Evolutionary conservation across 768 basidiomycete genomes (phyloP), one percentile per base, ranked within the genome.

Genomic region (Harrya chromipes): DNA sequence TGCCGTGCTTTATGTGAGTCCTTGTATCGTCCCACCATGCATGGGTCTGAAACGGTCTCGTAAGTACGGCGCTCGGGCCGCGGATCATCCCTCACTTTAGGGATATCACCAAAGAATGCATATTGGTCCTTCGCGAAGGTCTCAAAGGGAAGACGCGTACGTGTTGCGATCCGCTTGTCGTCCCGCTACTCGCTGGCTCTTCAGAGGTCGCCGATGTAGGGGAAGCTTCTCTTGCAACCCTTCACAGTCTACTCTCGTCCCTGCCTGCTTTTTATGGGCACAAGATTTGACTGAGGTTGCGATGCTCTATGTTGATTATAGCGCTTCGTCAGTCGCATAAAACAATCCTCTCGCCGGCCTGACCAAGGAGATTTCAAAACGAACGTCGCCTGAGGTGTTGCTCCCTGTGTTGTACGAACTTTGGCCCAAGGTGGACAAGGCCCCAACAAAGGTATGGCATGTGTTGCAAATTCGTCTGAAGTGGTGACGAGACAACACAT

Each of bases 71-170:
- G 40, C 78, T 97, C 19, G 92, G 90, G 0, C 91, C 94, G 11
- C 84, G 95, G 0, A 76, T 93, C 42, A 92, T 99, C 43, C 92
- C 95, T 6, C 78, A 82, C 68, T 85, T 95, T 70, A 81, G 81
- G 45, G 76, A 82, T 13, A 79, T 94, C 40, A 77, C 88, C 16
- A 68, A 80, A 5, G 75, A 83, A 46, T 81, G 81, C 50, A 70
- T 83, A 27, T 47, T 64, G 19, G 62, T 81, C 24, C 69, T 84
- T 38, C 75, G 71, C 17, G 74, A 78, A 36, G 64, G 62, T 21
- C 60, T 72, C 38, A 60, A 55, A 14, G 55, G 58, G 7, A 61
- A 61, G 55, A 63, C 27, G 10, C 57, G 64, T 63, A 55, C 60
- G 81, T 76, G 53, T 35, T 59, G 19, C n/a, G 17, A 42, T 19